Conservation (phyloP, 2,329 filamentous ascomycete genomes). For the Xylariaceae sp. region DNA sequence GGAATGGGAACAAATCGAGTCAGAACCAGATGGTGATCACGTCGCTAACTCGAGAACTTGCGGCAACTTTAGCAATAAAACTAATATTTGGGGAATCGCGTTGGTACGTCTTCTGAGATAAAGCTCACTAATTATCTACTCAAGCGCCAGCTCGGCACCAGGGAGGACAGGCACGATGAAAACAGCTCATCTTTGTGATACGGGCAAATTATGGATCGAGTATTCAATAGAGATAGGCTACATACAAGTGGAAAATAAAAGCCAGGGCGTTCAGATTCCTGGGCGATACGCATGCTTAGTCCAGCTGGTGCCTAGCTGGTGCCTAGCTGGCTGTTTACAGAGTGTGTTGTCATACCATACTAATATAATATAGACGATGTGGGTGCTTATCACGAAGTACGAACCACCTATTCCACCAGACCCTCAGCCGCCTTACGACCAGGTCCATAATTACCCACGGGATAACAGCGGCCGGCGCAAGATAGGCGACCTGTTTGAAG, state of each 20-base stretch:
- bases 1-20: slow-evolving; percentile 30
- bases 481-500: not conserved
- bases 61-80: slow-evolving; percentile 31
- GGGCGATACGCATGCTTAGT: too few relatives aligned
- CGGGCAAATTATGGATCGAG: too few relatives aligned
- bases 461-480: not conserved
- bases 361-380: slow-evolving; percentile 31
- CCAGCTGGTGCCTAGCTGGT: too few relatives aligned
- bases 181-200: too few relatives aligned
- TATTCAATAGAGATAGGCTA: too few relatives aligned
- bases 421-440: slow-evolving; percentile 27
- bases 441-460: not conserved
- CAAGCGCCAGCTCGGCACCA: too few relatives aligned
- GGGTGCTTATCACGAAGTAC: slow-evolving; percentile 33
- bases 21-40: slow-evolving; percentile 6
- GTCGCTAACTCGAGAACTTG: slow-evolving; percentile 19
- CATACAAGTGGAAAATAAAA: too few relatives aligned
- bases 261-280: too few relatives aligned
- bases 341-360: not conserved
- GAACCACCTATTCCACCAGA: slow-evolving; percentile 25
- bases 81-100: slow-evolving; percentile 34
- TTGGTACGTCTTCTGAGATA: slow-evolving; percentile 25
- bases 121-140: not conserved
- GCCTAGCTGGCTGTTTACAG: too few relatives aligned
- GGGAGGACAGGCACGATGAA: too few relatives aligned